Conservation (phyloP, 1,284 basidiomycete species). For the Golubevia pallescens region DNA sequence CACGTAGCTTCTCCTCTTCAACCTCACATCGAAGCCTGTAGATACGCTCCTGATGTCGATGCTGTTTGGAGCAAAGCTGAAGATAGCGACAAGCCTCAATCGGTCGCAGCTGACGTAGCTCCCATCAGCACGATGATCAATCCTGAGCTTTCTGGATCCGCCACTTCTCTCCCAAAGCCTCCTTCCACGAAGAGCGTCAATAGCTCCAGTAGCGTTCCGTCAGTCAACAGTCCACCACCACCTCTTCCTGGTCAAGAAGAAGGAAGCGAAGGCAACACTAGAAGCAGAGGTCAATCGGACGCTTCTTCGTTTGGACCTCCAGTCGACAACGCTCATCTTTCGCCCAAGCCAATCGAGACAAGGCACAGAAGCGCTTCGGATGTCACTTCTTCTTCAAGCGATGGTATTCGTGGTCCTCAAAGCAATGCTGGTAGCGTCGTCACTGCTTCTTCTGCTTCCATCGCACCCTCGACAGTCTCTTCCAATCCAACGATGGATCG, state of each 20-base stretch:
- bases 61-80: slow-evolving; percentile 43
- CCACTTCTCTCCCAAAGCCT: slow-evolving; percentile 2
- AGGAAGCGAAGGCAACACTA: not conserved
- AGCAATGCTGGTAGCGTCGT: not conserved
- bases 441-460: not conserved
- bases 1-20: slow-evolving; percentile 33
- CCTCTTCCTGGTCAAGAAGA: not conserved
- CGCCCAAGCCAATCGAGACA: not conserved
- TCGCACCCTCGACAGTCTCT: not conserved
- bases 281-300: not conserved
- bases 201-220: not conserved
- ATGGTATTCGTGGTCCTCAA: slow-evolving; percentile 1
- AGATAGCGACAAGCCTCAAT: slow-evolving; percentile 30
- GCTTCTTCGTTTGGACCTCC: not conserved
- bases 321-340: not conserved
- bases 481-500: not conserved
- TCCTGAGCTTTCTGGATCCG: not conserved
- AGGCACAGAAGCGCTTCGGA: slow-evolving; percentile 5
- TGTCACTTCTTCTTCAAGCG: slow-evolving; percentile 6
- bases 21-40: slow-evolving; percentile 27
- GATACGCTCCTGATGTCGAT: slow-evolving; percentile 32
- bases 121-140: slow-evolving; percentile 10
- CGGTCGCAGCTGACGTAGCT: slow-evolving; percentile 19
- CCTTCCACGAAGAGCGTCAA: slow-evolving; percentile 3
- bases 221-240: not conserved